Percentiles rank a stretch among this genome's conserved stretches.
These are phyloP conservation scores for Eutrema yunnanense DNA, from an alignment of 345 rosid genomes.

Conservation along the genomic window DNA sequence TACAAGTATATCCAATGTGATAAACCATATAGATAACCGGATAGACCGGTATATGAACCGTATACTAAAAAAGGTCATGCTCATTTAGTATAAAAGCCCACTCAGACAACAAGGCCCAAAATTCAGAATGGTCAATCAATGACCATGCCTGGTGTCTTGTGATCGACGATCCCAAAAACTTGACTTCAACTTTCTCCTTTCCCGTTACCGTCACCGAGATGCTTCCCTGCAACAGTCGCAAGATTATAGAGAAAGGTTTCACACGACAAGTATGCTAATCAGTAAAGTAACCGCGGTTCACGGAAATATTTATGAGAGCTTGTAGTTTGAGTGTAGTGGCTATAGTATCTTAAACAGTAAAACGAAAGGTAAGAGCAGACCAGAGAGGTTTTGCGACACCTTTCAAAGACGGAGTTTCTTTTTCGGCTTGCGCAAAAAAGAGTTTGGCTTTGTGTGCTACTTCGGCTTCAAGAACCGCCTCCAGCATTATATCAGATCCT, in stretches of 20 bases:
- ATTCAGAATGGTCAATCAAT: no score
- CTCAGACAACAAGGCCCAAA: no score
- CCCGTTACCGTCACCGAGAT: background rate
- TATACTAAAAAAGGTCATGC: no score
- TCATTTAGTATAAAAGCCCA: no score
- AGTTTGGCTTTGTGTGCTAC: no score
- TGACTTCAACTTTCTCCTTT: slow-evolving; percentile 13
- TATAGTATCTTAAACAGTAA: background rate
- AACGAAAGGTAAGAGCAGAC: background rate
- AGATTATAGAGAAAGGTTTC: background rate
- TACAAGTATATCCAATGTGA: no score
- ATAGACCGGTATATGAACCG: no score
- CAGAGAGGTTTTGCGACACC: background rate
- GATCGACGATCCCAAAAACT: background rate
- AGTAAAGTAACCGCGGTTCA: slow-evolving; percentile 28
- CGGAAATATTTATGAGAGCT: slow-evolving; percentile 63
- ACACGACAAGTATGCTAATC: background rate
- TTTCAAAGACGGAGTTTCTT: no score
- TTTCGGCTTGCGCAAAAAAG: no score
- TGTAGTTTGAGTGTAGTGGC: background rate
- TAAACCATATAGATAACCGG: no score
- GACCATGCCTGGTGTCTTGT: background rate
- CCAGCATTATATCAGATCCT: no score
- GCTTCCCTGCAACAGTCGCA: slow-evolving; percentile 5
- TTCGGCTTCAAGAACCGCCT: no score